Conservation (phyloP, 2,329 filamentous ascomycete species). For the Xylogone sp. region DNA sequence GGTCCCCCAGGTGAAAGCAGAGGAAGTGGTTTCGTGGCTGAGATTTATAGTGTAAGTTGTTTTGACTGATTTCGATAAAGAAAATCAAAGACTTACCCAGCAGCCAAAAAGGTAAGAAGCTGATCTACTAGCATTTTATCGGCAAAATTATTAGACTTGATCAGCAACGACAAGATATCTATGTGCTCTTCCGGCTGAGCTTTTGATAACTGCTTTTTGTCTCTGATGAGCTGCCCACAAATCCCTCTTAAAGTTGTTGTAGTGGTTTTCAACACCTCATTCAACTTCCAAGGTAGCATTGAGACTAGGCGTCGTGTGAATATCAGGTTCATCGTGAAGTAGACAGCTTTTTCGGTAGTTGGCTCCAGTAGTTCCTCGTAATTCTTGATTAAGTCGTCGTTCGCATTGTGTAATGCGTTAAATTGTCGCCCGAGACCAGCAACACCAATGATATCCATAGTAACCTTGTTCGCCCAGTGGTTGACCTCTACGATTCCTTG, state of each 20-base stretch:
- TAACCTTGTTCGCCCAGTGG: conserved; percentile 61
- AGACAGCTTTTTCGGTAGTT: conserved; percentile 44
- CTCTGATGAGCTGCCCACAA: conserved; percentile 62
- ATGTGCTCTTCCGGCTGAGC: conserved; percentile 45
- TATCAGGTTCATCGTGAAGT: conserved; percentile 56
- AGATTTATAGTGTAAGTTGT: background rate
- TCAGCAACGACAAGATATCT: conserved; percentile 76
- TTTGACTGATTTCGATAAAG: too few species aligned
- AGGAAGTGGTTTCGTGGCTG: conserved; percentile 72
- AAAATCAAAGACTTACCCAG: too few species aligned
- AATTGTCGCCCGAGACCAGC: conserved; percentile 72
- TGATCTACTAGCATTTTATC: conserved; percentile 79
- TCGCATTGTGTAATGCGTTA: conserved; percentile 54
- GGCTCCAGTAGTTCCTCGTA: conserved; percentile 54
- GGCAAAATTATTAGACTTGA: conserved; percentile 69
- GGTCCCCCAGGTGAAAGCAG: conserved; percentile 63
- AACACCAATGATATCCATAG: conserved; percentile 70
- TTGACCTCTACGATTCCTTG: conserved; percentile 50
- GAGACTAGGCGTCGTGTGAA: conserved; percentile 57
- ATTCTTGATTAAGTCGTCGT: conserved; percentile 52
- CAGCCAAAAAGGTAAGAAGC: conserved; percentile 59
- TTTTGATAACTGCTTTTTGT: conserved; percentile 58
- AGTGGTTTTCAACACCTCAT: conserved; percentile 55
- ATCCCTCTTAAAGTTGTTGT: conserved; percentile 56
- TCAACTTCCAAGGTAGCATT: conserved; percentile 64